These are phyloP conservation scores for Thalassiosira hispida DNA, from an alignment of 352 stramenopile genomes.

Conservation along the genomic window DNA sequence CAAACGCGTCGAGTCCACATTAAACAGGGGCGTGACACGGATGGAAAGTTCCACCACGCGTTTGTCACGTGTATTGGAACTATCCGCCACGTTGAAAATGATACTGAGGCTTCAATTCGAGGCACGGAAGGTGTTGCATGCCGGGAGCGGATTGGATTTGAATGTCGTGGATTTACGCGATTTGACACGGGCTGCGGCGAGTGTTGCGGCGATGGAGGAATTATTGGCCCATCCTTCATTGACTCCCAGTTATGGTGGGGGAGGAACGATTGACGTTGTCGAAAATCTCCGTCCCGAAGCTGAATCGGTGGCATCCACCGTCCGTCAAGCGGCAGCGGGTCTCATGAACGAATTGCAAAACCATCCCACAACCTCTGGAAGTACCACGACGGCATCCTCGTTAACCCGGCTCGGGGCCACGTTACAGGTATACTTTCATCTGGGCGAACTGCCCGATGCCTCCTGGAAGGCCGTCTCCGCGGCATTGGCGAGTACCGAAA, in stretches of 20 bases:
- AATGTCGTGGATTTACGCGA: conserved; percentile 71
- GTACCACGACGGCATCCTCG: conserved; percentile 41
- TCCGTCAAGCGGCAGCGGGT: conserved; percentile 57
- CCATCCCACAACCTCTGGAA: conserved; percentile 27
- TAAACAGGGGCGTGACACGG: conserved; percentile 56
- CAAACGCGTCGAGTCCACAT: conserved; percentile 67
- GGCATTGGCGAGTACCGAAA: conserved; percentile 60
- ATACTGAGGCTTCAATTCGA: conserved; percentile 80
- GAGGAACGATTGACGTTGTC: conserved; percentile 63
- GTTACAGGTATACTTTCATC: conserved; percentile 82
- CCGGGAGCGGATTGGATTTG: conserved; percentile 63
- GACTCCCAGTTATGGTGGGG: conserved; percentile 3
- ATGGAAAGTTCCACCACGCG: conserved; percentile 75
- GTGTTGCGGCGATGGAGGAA: conserved; percentile 76
- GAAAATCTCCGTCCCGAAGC: conserved; percentile 57
- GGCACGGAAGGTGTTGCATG: conserved; percentile 59
- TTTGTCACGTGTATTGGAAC: conserved; percentile 69
- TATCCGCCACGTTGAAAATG: conserved; percentile 80
- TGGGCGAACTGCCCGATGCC: conserved; percentile 76
- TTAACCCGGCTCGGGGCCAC: conserved; percentile 64
- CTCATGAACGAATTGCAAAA: conserved; percentile 68
- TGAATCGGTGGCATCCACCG: conserved; percentile 44
- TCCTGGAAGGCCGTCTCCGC: conserved; percentile 72
- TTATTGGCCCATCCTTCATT: conserved; percentile 67
- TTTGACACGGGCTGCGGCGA: conserved; percentile 76